Evolutionary conservation across 805 yeast species (phyloP), one percentile per base, ranked within the genome.

Genomic region (Hanseniaspora singularis): DNA sequence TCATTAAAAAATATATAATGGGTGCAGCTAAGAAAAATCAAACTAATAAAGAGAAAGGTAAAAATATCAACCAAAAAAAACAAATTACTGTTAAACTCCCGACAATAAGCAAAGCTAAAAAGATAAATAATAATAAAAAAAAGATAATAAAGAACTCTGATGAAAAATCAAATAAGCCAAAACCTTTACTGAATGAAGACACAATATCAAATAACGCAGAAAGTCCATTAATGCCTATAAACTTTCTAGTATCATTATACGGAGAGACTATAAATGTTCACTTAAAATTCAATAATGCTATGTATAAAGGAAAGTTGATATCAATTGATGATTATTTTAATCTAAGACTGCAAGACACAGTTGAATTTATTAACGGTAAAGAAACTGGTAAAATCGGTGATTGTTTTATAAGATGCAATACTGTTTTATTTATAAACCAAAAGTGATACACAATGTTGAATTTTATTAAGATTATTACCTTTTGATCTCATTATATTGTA

Each of bases 271-370:
- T 89, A 11, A 65, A 78, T 11, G 89, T 92, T 18, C 75, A 87
- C 49, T 71, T 92, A 51, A 92, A 92, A 60, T 92, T 95, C 81
- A 89, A 87, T 57, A 74, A 74, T 53, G 82, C 95, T 10, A 94
- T 87, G 61, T 92, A 92, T 63, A 73, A 68, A 50, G 98, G 98
- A 1, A 72, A 62, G 18, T 70, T 92, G 37, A 64, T 78, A 3
- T 77, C 95, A 1, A 81, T 84, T 20, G 98, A 92, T 60, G 83
- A 84, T 55, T 92, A 92, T 64, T 89, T 92, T 89, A 92, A 92
- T 56, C 53, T 92, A 28, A 87, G 83, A 57, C 63, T 88, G 33
- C 79, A 74, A 30, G 73, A 78, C 24, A 76, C 79, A 1, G 72
- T 68, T 46, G 79, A 77, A 58, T 63, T 69, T 30, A 65, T 72